Base-by-base conservation (phyloP, 768 basidiomycete species). In the Boletus insuetus region DNA sequence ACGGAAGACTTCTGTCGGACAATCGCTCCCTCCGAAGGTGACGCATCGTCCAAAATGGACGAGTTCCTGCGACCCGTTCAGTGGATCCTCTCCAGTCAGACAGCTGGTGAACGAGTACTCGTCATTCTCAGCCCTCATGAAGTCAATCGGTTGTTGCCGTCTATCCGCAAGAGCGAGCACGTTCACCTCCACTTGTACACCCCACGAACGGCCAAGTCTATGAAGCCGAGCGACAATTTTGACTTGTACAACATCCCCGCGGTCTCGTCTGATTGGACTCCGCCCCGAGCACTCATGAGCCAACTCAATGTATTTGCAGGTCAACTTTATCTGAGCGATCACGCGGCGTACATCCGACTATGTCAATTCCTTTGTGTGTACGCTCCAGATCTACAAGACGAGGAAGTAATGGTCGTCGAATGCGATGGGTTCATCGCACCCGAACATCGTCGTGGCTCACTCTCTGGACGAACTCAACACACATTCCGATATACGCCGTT, bases 231-330 rank as follows among this genome's bases (percentile, higher is more conserved):
- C 37, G 80, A 81, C 29, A 60, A 69, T 37, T 62, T 73, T 3
- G 12, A 26, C 2, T 47, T 67, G 7, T 63, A 69, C 46, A 56
- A 11, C 29, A 46, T 72, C 11, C 71, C 69, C 2, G 7, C 55
- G 6, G 45, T 68, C 3, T 56, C 70, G 1, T 19, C 29, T 3
- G 42, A 42, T 10, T 68, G 66, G 60, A 49, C 44, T 7, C 54
- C 64, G 0, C 46, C 55, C 2, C 37, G 48, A 3, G 38, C 53
- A 12, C 45, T 64, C 13, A 68, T 67, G 26, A 49, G 46, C 26
- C 76, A 78, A 46, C 64, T 81, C 38, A 78, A 75, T 41, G 57
- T 79, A 29, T 78, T 74, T 58, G 75, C 78, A 13, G 79, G 77
- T 3, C 77, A 81, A 51, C 66, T 81, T 3, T 81, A 75, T 52